Conservation (phyloP, 345 rosid species). For the Boechera divaricarpa region DNA sequence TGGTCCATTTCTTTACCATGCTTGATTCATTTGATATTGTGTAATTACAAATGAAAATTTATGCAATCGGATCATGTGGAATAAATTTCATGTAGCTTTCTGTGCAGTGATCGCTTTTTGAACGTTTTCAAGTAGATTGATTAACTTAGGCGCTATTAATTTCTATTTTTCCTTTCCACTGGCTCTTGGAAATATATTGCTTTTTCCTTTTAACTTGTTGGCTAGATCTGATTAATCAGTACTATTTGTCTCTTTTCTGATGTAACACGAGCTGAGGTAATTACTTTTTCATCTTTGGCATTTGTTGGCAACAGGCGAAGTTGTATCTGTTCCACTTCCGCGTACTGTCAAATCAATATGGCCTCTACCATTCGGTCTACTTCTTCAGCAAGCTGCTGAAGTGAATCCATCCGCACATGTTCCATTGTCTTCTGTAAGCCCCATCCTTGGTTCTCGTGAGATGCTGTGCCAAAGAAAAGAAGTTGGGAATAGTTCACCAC, state of each 20-base stretch:
- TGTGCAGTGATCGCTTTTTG: neutral
- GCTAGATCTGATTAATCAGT: slow-evolving; percentile 29
- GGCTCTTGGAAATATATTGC: slow-evolving; percentile 4
- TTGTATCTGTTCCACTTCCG: slow-evolving; percentile 72
- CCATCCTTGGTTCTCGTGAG: slow-evolving; percentile 61
- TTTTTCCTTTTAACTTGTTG: neutral
- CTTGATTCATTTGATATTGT: slow-evolving; percentile 8
- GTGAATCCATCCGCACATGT: slow-evolving; percentile 50
- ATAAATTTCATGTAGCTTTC: slow-evolving; percentile 10
- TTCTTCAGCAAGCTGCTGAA: slow-evolving; percentile 75
- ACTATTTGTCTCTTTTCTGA: slow-evolving; percentile 20
- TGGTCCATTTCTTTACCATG: neutral
- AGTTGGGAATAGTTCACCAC: slow-evolving; percentile 58
- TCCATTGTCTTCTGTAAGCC: slow-evolving; percentile 59
- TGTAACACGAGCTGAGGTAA: slow-evolving; percentile 15
- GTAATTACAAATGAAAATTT: slow-evolving; percentile 2
- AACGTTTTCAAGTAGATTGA: neutral
- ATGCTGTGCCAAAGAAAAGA: slow-evolving; percentile 65
- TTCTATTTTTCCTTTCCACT: slow-evolving; percentile 15
- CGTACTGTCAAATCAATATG: slow-evolving; percentile 76
- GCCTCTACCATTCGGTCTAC: slow-evolving; percentile 90
- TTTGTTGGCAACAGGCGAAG: slow-evolving; percentile 68
- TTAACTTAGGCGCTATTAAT: neutral
- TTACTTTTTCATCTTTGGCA: slow-evolving; percentile 21
- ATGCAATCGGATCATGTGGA: neutral